These are phyloP conservation scores for Lizonia empirigonia DNA, from an alignment of 2,329 filamentous ascomycete genomes.

Conservation along the genomic window DNA sequence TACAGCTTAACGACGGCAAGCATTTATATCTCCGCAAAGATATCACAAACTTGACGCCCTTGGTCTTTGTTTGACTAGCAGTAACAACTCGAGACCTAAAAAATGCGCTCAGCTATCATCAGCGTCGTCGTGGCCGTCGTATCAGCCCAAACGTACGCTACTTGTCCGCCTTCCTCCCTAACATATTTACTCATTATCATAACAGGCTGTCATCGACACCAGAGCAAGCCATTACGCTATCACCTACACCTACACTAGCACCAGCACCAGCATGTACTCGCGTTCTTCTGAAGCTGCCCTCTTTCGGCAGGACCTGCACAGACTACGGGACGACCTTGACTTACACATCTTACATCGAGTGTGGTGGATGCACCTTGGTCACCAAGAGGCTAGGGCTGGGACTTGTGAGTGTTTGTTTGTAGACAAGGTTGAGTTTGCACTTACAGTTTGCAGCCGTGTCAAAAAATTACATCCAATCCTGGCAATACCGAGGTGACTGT, in stretches of 20 bases:
- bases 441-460: constrained; percentile 27
- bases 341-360: constrained; percentile 34
- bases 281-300: constrained; percentile 24
- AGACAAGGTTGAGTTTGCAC: neutral
- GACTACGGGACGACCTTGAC: constrained; percentile 32
- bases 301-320: constrained; percentile 29
- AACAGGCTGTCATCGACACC: neutral
- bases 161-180: neutral
- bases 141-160: neutral
- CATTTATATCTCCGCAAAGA: neutral
- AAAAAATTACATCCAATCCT: constrained; percentile 20
- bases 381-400: constrained; percentile 30
- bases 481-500: constrained; percentile 13
- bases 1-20: constrained; percentile 6
- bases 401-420: constrained; percentile 26
- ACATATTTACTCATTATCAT: neutral
- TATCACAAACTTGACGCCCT: neutral
- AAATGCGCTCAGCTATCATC: neutral
- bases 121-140: neutral
- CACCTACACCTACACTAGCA: neutral
- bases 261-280: constrained; percentile 23
- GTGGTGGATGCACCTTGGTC: constrained; percentile 30
- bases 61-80: neutral
- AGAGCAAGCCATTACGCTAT: neutral
- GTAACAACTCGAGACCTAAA: neutral